These are phyloP conservation scores for Colletotrichum euphorbiae DNA, from an alignment of 2,329 filamentous ascomycete species.

Conservation along the genomic window DNA sequence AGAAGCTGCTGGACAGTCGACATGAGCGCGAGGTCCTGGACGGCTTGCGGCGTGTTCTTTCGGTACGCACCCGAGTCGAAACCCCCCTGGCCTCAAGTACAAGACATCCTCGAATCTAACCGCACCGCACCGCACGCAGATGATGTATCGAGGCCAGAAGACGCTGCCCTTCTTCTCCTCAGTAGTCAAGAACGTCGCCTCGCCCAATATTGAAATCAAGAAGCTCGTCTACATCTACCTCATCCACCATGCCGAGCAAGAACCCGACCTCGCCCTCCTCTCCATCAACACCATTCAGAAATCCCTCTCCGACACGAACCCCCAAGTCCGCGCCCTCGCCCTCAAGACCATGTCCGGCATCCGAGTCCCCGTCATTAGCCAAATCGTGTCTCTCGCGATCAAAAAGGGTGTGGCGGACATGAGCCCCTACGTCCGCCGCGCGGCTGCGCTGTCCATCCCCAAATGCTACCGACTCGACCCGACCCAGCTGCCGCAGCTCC, in stretches of 20 bases:
- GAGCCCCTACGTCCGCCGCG: constrained; percentile 92
- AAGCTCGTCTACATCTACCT: constrained; percentile 99
- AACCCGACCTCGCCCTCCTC: constrained; percentile 92
- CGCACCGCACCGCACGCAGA: constrained; percentile 64
- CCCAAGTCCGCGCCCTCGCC: constrained; percentile 90
- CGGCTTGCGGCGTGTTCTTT: constrained; percentile 87
- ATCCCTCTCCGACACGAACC: constrained; percentile 91
- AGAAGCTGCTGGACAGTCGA: constrained; percentile 93
- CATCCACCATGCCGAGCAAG: constrained; percentile 94
- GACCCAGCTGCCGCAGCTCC: constrained; percentile 82
- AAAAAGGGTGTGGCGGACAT: constrained; percentile 94
- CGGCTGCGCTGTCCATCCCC: constrained; percentile 91
- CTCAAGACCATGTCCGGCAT: constrained; percentile 98
- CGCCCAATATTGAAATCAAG: constrained; percentile 92
- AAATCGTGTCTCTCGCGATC: constrained; percentile 95
- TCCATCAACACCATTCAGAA: constrained; percentile 99
- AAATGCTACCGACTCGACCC: constrained; percentile 96
- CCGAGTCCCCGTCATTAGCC: constrained; percentile 95
- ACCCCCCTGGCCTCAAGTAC: constrained; percentile 5
- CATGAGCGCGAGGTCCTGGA: constrained; percentile 94
- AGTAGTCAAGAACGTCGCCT: constrained; percentile 97
- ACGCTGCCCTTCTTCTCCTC: constrained; percentile 96
- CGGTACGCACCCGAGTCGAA: constrained; percentile 62
- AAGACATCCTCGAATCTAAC: constrained; percentile 31
- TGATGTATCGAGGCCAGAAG: constrained; percentile 93